Base-by-base conservation (phyloP, 2,329 filamentous ascomycete genomes). In the Elsinoe ampelina region DNA sequence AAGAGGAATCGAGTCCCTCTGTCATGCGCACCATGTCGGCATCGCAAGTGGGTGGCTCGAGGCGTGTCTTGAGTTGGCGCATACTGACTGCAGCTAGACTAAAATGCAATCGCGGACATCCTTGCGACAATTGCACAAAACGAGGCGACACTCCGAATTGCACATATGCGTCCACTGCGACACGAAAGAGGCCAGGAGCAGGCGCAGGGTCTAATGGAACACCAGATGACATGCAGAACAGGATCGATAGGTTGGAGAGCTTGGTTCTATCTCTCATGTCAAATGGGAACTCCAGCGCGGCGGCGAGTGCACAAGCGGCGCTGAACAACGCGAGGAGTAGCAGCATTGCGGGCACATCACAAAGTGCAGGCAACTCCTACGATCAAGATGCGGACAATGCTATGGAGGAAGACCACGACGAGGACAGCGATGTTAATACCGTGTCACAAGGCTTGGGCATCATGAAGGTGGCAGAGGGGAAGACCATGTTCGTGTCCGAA, bases 211-310 rank as follows among this genome's bases (percentile, higher is more conserved):
- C 65, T 2, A 68, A 65, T 45, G 77, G 79, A 57, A 77, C 80
- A 64, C 89, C 92, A 51, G 91, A 95, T 78, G 92, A 96, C 72
- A 96, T 97, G 92, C 92, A 97, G 75, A 95, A 95, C 68, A 87
- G 93, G 70, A 97, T 97, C 74, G 91, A 97, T 75, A 83, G 92
- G 65, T 79, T 97, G 63, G 92, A 97, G 78, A 87, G 88, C 64
- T 76, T 97, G 70, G 92, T 97, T 60, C 74, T 97, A 62, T 95
- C 89, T 26, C 73, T 97, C 67, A 96, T 97, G 92, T 92, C 92
- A 67, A 91, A 88, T 70, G 89, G 89, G n/a, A 77, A 80, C 62
- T 78, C 80, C 56, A 77, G 79, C 47, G 81, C 81, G 19, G 76
- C 78, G 2, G 70, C 77, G 15, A 65, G 65, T 26, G 81, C 81